Conservation (phyloP, 176 grass and related monocot species). For the Hyparrhenia diplandra region DNA sequence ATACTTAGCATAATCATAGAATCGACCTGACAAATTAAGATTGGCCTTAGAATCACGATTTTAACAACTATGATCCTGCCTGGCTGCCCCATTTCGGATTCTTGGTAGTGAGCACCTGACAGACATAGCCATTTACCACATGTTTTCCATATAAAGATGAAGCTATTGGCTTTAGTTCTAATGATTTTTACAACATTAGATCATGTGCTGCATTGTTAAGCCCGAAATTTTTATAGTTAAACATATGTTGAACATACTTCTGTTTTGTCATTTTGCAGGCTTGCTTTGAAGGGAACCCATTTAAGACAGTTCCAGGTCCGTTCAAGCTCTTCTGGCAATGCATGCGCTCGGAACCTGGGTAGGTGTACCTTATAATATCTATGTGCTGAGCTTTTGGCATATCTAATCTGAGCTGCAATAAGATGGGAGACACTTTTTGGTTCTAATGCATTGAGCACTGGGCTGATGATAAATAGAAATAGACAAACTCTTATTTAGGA, state of each 20-base stretch:
- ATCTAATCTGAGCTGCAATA: neutral
- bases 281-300: constrained; percentile 94
- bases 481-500: neutral
- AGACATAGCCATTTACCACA: no score
- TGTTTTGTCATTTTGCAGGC: constrained; percentile 37
- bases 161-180: neutral
- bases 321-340: constrained; percentile 88
- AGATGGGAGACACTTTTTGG: neutral
- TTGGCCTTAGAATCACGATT: no score
- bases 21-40: no score
- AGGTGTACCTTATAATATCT: neutral
- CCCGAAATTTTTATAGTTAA: neutral
- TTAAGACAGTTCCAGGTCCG: constrained; percentile 88
- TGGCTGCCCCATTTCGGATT: no score
- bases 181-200: neutral
- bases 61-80: no score
- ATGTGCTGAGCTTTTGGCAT: neutral
- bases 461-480: neutral
- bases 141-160: no score
- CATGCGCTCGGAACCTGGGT: constrained; percentile 87
- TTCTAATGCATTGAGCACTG: neutral
- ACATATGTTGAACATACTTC: constrained; percentile 10
- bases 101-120: no score
- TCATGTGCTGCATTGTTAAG: neutral
- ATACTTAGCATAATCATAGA: no score